Conservation (phyloP, 768 basidiomycete genomes). For the Royoungia palumana region DNA sequence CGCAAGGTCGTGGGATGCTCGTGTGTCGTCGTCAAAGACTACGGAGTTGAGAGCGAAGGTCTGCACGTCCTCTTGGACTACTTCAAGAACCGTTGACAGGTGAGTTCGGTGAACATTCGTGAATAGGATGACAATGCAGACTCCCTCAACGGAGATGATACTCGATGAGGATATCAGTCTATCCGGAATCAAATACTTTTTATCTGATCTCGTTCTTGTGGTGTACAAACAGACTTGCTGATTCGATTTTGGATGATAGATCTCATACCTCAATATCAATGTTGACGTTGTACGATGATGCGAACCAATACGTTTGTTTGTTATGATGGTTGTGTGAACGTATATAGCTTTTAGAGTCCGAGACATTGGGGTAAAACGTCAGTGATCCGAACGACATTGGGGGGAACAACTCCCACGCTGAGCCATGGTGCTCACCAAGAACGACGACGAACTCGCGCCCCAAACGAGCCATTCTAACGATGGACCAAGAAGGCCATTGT, state of each 20-base stretch:
- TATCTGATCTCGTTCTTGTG: slow-evolving; percentile 51
- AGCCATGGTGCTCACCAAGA: slow-evolving; percentile 5
- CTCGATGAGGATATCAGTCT: slow-evolving; percentile 55
- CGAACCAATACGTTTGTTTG: slow-evolving; percentile 6
- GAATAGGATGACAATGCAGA: slow-evolving; percentile 77
- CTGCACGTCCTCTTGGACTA: slow-evolving; percentile 91
- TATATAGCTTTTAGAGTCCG: no score
- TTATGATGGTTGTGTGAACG: no score
- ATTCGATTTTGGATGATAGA: slow-evolving; percentile 10
- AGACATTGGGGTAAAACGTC: no score
- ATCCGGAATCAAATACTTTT: slow-evolving; percentile 31
- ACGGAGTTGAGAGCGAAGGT: slow-evolving; percentile 92
- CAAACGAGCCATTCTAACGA: not conserved
- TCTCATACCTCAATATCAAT: no score
- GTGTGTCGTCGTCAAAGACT: slow-evolving; percentile 97
- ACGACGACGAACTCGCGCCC: slow-evolving; percentile 4
- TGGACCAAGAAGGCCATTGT: slow-evolving; percentile 3
- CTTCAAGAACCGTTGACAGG: slow-evolving; percentile 86
- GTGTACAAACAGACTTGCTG: slow-evolving; percentile 4
- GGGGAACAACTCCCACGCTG: not conserved
- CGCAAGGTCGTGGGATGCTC: slow-evolving; percentile 92
- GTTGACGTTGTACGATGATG: slow-evolving; percentile 12
- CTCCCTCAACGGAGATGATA: slow-evolving; percentile 85
- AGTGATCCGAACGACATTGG: not conserved
- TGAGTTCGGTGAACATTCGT: slow-evolving; percentile 23